Evolutionary conservation across 148 eudicot species (phyloP), one percentile per base, ranked within the genome.

Genomic region (Euryodendron excelsum): DNA sequence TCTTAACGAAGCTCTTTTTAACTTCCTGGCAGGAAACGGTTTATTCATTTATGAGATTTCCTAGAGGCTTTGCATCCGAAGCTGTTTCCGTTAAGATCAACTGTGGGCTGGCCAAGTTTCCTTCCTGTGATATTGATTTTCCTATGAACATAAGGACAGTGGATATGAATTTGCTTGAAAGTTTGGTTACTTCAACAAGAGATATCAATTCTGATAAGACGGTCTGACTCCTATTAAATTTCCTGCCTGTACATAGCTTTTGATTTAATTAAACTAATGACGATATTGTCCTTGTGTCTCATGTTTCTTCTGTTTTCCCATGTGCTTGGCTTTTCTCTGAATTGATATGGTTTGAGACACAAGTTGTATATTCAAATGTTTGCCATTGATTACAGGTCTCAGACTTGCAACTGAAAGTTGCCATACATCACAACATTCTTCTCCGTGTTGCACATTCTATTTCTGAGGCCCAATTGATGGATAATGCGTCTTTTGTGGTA

Each of bases 21-120:
- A 58, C 5, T 67, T 5, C 53, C n/a, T 76, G n/a, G 52, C 94
- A 94, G 98, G 91, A 85, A 62, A 81, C 86, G 21, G 58, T 96
- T 61, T 87, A 85, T 82, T 80, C 88, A 48, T 88, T 93, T 81
- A 81, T 93, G 91, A 93, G 92, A 76, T 96, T 92, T 79, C 98
- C 99, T 28, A 90, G 85, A 79, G 87, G 77, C 58, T 76, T 80
- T 82, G 72, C 90, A 72, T 81, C 88, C 36, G 81, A 85, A 84
- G 73, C 82, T 73, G 86, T 78, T 56, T 78, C 87, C 44, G 70
- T 91, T 77, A 84, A 84, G 79, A 55, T 86, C 55, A 81, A 79
- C 53, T 65, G 68, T 37, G 41, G 48, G 74, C 39, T 69, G 53
- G 65, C 87, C 33, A 83, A 82, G 64, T 82, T 84, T 44, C 87